phyloP scores from a whole-genome alignment of 2,329 filamentous ascomycete species.

The Whalleya microplaca region DNA sequence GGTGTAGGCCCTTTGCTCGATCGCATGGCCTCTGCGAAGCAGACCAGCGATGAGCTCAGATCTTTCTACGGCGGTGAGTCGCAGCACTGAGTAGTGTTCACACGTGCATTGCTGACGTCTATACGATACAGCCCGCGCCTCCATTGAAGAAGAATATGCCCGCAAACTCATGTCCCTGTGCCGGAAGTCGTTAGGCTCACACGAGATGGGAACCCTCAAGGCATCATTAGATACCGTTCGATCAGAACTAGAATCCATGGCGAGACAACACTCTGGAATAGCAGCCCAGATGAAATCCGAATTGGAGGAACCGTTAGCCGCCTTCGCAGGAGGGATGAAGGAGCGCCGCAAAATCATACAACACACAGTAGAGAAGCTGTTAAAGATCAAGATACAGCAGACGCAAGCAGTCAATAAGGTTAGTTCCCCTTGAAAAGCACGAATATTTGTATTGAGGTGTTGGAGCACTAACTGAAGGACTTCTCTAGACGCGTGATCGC shows the following conservation, averaged over 20 bases:
- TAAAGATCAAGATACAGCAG: slow-evolving; percentile 92
- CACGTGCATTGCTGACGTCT: not conserved
- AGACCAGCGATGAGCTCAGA: slow-evolving; percentile 91
- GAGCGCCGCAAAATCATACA: slow-evolving; percentile 97
- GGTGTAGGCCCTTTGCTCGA: slow-evolving; percentile 89
- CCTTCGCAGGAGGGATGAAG: slow-evolving; percentile 94
- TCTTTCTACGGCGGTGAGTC: slow-evolving; percentile 79
- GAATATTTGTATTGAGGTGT: not conserved
- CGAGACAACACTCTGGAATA: slow-evolving; percentile 88
- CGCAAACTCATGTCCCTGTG: slow-evolving; percentile 85
- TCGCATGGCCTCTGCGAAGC: slow-evolving; percentile 93
- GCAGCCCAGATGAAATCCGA: slow-evolving; percentile 95
- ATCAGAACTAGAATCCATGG: slow-evolving; percentile 89
- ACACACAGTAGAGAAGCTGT: slow-evolving; percentile 87
- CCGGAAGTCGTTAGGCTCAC: slow-evolving; percentile 86
- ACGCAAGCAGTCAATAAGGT: slow-evolving; percentile 92
- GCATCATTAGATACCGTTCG: slow-evolving; percentile 85
- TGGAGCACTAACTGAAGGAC: not conserved
- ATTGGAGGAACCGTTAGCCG: slow-evolving; percentile 87
- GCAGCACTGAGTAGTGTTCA: not conserved
- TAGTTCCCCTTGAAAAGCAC: slow-evolving; percentile 24
- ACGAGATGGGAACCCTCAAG: slow-evolving; percentile 82
- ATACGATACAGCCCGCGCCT: slow-evolving; percentile 74
- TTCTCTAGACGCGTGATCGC: slow-evolving; percentile 74
- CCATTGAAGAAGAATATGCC: slow-evolving; percentile 96